Percentiles rank a stretch among this genome's conserved stretches.
These are phyloP conservation scores for Fusarium longipes DNA, from an alignment of 2,329 filamentous ascomycete genomes.

Conservation along the genomic window DNA sequence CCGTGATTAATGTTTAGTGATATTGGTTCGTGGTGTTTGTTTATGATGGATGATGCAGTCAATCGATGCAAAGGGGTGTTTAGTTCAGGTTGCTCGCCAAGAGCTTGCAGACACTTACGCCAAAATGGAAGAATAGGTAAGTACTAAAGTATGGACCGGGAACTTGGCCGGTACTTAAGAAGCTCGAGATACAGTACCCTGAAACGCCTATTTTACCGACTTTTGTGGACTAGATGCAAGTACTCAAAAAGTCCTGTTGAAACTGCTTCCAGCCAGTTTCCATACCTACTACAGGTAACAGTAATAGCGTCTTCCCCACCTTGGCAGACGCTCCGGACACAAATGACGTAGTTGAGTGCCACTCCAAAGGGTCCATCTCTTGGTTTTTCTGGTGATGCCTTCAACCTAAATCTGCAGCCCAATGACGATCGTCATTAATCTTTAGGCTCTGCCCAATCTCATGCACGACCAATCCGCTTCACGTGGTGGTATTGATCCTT, in stretches of 20 bases:
- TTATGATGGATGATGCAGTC: constrained; percentile 35
- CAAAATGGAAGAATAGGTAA: too few relatives aligned
- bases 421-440: constrained; percentile 34
- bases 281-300: too few relatives aligned
- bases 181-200: neutral
- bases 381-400: constrained; percentile 27
- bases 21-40: constrained; percentile 23
- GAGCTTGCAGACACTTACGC: constrained; percentile 39
- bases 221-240: neutral
- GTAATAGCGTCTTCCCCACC: constrained; percentile 19
- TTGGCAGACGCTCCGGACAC: constrained; percentile 7
- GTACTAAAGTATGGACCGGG: too few relatives aligned
- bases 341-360: constrained; percentile 38
- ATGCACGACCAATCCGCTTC: constrained; percentile 10
- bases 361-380: constrained; percentile 22
- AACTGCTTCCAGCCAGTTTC: constrained; percentile 37
- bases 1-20: constrained; percentile 15
- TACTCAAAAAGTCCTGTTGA: constrained; percentile 4
- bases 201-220: neutral
- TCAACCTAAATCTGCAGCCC: constrained; percentile 32
- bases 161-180: constrained; percentile 12
- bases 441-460: constrained; percentile 19
- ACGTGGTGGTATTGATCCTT: neutral
- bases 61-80: constrained; percentile 23
- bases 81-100: constrained; percentile 26